These are phyloP conservation scores for Exsudoporus frostii DNA, from an alignment of 768 basidiomycete species.

Conservation along the genomic window DNA sequence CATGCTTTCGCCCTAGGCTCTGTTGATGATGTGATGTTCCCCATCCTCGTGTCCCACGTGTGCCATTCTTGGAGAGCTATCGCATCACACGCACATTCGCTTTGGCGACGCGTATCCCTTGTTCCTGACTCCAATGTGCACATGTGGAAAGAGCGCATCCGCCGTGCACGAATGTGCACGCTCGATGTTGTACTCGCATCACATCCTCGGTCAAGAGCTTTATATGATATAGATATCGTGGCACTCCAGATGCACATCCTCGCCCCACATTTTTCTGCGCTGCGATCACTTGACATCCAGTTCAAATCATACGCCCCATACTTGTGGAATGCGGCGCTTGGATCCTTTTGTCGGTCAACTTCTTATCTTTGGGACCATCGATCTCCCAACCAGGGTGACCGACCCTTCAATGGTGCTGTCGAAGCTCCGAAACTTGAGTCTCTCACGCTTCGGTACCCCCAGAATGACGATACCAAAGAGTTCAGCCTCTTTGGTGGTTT, in stretches of 20 bases:
- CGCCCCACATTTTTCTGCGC: slow-evolving; percentile 44
- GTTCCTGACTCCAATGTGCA: slow-evolving; percentile 37
- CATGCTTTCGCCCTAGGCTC: slow-evolving; percentile 62
- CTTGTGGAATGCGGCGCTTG: slow-evolving; percentile 67
- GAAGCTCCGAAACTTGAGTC: slow-evolving; percentile 49
- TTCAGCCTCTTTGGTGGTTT: slow-evolving; percentile 61
- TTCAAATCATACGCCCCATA: slow-evolving; percentile 57
- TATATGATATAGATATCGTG: slow-evolving; percentile 40
- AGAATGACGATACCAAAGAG: slow-evolving; percentile 68
- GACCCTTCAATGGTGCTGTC: slow-evolving; percentile 19
- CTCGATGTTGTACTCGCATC: slow-evolving; percentile 60
- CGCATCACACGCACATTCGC: slow-evolving; percentile 53
- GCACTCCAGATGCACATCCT: slow-evolving; percentile 63
- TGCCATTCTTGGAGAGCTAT: slow-evolving; percentile 63
- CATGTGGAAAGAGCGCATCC: slow-evolving; percentile 65
- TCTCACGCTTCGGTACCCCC: slow-evolving; percentile 54
- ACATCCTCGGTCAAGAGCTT: slow-evolving; percentile 9
- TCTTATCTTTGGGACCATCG: slow-evolving; percentile 24
- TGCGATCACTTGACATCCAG: slow-evolving; percentile 60
- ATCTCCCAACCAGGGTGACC: slow-evolving; percentile 8
- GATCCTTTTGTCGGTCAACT: slow-evolving; percentile 43
- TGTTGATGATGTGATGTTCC: slow-evolving; percentile 53
- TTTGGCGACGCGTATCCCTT: slow-evolving; percentile 64
- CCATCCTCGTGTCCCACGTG: slow-evolving; percentile 64
- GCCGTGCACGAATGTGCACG: slow-evolving; percentile 56